Base-by-base conservation (phyloP, 2,329 filamentous ascomycete species). In the Cladosporium colombiae region DNA sequence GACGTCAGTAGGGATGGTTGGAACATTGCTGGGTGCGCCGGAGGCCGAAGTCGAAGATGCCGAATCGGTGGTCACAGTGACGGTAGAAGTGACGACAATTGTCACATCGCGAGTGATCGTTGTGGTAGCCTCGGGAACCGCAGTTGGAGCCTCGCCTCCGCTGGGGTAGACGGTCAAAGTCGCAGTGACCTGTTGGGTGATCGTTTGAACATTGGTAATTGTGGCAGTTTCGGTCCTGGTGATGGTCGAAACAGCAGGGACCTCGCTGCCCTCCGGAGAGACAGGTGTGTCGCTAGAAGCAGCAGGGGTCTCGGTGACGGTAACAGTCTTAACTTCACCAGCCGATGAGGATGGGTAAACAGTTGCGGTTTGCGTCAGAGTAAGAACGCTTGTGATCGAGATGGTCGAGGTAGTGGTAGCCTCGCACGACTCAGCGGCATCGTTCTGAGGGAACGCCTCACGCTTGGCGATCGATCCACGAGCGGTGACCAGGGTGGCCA, bases 391-490 rank as follows among this genome's bases (percentile, higher is more conserved):
- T 11, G 35, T 65, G 50, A 57, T 40, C 23, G 55, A 57, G 25
- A 57, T 60, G 18, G 59, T 65, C 18, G 58, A 56, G 23, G 68
- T 68, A 5, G 64, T 66, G 11, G 63, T 65, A 31, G 60, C 44
- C 29, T 59, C 49, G 55, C 60, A 59, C 31, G 65, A 63, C 35
- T 40, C 55, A 35, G 40, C 25, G 64, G 21, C n/a, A 37, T 65
- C 53, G 37, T 65, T 55, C 61, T 57, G 55, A 31, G 40, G 52
- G 50, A 64, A 60, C 44, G 69, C 68, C 18, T 60, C 65, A 29
- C 84, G 84, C 53, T 72, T 77, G 66, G 73, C 79, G 74, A 85
- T 78, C 71, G 79, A 82, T 69, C 84, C 83, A 75, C 86, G 84
- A 71, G 78, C 84, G 61, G 80, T 76, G 70, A 81, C 83, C 68